phyloP scores from a whole-genome alignment of 2,329 filamentous ascomycete species.

The Chalaropsis ovoidea region DNA sequence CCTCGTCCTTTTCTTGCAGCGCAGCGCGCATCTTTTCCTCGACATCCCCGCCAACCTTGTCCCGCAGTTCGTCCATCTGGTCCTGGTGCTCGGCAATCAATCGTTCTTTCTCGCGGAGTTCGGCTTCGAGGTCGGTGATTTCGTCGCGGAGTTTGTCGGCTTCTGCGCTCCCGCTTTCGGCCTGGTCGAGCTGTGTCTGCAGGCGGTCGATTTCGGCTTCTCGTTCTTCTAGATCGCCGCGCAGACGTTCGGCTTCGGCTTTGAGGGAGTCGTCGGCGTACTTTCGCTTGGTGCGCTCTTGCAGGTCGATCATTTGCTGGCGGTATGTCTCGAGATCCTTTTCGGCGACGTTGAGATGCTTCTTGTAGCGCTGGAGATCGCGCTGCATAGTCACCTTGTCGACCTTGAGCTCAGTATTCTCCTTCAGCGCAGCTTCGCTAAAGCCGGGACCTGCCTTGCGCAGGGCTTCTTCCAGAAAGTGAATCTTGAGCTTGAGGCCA shows the following conservation, averaged over 20 bases:
- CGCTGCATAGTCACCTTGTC: constrained; percentile 81
- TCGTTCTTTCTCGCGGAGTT: constrained; percentile 65
- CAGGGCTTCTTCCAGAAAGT: constrained; percentile 87
- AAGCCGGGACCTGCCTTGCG: constrained; percentile 80
- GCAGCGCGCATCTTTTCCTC: constrained; percentile 42
- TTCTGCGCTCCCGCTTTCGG: constrained; percentile 28
- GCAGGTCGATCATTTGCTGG: constrained; percentile 69
- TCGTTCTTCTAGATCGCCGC: constrained; percentile 46
- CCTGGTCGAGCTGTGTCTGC: constrained; percentile 46
- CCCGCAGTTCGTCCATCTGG: constrained; percentile 57
- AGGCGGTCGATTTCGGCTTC: constrained; percentile 53
- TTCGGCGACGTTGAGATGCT: constrained; percentile 71
- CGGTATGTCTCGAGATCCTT: constrained; percentile 76
- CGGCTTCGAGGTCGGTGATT: constrained; percentile 64
- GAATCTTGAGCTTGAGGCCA: constrained; percentile 89
- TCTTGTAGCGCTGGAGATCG: constrained; percentile 78
- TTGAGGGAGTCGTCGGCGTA: constrained; percentile 62
- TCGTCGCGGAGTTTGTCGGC: constrained; percentile 54
- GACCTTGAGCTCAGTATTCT: constrained; percentile 94
- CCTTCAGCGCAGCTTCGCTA: constrained; percentile 77
- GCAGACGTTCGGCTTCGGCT: constrained; percentile 49
- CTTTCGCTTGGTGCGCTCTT: constrained; percentile 68
- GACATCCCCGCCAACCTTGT: constrained; percentile 39
- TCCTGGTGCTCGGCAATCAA: constrained; percentile 64
- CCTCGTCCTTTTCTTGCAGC: constrained; percentile 45